Percentiles rank a stretch among this genome's conserved stretches.
These are phyloP conservation scores for Trichoderma oligosporum DNA, from an alignment of 2,329 filamentous ascomycete species.

Conservation along the genomic window DNA sequence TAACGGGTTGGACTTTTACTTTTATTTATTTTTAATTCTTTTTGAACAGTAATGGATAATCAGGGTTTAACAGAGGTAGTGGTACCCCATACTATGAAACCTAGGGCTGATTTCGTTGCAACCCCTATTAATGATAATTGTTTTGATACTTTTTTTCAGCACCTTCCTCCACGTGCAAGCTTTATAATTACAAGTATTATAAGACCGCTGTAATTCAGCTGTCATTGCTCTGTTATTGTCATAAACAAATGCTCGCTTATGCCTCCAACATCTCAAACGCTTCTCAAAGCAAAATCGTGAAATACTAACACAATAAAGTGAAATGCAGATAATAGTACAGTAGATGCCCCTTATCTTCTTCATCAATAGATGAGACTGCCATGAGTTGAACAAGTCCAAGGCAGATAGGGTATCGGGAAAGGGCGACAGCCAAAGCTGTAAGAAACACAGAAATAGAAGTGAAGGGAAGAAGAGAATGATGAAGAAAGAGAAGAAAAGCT, in stretches of 20 bases:
- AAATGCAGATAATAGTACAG: constrained; percentile 15
- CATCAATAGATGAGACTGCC: constrained; percentile 11
- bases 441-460: neutral
- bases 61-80: neutral
- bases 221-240: constrained; percentile 9
- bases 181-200: neutral
- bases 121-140: neutral
- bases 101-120: neutral
- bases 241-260: constrained; percentile 18
- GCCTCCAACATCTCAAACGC: constrained; percentile 15
- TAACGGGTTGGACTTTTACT: neutral
- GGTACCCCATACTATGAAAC: neutral
- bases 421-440: neutral
- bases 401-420: constrained; percentile 14
- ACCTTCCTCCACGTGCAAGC: neutral
- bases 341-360: constrained; percentile 1
- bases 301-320: constrained; percentile 14
- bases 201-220: neutral
- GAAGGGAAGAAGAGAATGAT: too few relatives aligned
- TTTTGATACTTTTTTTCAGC: neutral
- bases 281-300: neutral
- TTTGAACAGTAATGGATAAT: neutral
- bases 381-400: constrained; percentile 1
- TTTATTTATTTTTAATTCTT: neutral
- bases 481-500: neutral